A percentile compares a stretch with the other conserved stretches of the same genome.
Conservation (phyloP, 805 yeast genomes). For the Candida railenensis region DNA sequence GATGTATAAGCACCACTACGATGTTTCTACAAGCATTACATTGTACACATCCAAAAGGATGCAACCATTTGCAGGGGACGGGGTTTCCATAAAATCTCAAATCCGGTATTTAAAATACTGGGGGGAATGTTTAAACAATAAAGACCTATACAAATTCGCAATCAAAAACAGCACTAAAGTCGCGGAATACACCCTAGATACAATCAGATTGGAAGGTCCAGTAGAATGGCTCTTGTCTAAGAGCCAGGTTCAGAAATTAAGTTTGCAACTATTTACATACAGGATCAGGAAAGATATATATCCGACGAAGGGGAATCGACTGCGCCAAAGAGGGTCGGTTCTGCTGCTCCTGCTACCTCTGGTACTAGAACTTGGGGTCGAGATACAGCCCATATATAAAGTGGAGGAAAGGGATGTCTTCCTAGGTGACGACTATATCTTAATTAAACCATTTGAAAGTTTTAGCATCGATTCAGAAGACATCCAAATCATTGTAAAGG, state of each 20-base stretch:
- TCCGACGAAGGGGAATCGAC: no score
- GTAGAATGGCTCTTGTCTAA: not conserved
- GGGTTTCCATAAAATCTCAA: slow-evolving; percentile 74
- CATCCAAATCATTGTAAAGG: slow-evolving; percentile 14
- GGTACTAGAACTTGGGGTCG: slow-evolving; percentile 5
- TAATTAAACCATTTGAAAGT: not conserved
- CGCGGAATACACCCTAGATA: slow-evolving; percentile 1
- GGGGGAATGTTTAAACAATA: slow-evolving; percentile 10
- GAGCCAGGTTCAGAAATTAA: slow-evolving; percentile 5
- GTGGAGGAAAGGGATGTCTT: slow-evolving; percentile 1
- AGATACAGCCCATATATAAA: slow-evolving; percentile 2
- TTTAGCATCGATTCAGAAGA: slow-evolving; percentile 10
- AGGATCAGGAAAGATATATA: no score
- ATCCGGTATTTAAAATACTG: slow-evolving; percentile 63
- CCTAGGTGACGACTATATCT: not conserved
- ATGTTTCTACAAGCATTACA: slow-evolving; percentile 47
- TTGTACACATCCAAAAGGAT: slow-evolving; percentile 59
- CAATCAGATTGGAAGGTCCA: not conserved
- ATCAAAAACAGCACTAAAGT: not conserved
- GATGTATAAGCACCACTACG: slow-evolving; percentile 38
- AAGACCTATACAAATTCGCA: not conserved
- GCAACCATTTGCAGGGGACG: slow-evolving; percentile 54
- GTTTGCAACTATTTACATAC: slow-evolving; percentile 8
- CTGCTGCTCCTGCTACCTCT: not conserved
- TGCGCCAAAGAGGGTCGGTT: no score